Evolutionary conservation across 1,284 basidiomycete genomes (phyloP).

Genomic region (Cryptococcus sp.): DNA sequence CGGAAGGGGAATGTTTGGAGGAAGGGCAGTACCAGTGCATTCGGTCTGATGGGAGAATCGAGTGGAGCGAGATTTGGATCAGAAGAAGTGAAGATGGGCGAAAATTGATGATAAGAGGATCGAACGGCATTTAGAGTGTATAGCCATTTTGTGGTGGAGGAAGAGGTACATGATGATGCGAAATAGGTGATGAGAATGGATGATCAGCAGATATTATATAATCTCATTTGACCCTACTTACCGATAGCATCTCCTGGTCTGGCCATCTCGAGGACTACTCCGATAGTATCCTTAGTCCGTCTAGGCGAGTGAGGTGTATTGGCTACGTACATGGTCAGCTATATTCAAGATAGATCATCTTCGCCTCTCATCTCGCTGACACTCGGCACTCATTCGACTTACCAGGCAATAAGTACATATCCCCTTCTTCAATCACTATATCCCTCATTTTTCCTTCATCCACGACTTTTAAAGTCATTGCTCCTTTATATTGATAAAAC

Average conservation of each 20-base stretch:
- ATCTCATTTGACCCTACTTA: constrained; percentile 18
- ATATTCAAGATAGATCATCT: background rate
- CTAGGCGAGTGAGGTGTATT: constrained; percentile 95
- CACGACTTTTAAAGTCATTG: constrained; percentile 81
- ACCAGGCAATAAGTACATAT: constrained; percentile 94
- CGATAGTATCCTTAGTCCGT: constrained; percentile 83
- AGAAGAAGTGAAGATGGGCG: background rate
- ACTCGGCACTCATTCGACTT: constrained; percentile 20
- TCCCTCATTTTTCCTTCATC: constrained; percentile 83
- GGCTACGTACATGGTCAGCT: constrained; percentile 50
- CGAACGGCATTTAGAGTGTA: background rate
- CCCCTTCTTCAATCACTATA: constrained; percentile 84
- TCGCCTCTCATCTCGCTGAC: background rate
- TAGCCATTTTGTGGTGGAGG: too few species aligned
- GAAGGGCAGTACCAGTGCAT: constrained; percentile 88
- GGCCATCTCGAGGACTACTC: constrained; percentile 89
- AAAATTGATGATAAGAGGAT: background rate
- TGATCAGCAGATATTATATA: background rate
- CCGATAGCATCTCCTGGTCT: constrained; percentile 58
- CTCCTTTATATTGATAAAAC: constrained; percentile 93
- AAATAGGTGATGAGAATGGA: background rate
- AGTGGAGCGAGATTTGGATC: background rate
- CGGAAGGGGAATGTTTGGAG: constrained; percentile 56
- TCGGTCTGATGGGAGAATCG: constrained; percentile 57
- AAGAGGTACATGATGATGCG: too few species aligned